Evolutionary conservation across 192 early-diverging fungal genomes (phyloP), one percentile per base, ranked within the genome.

Genomic region (Coemansia sp.): DNA sequence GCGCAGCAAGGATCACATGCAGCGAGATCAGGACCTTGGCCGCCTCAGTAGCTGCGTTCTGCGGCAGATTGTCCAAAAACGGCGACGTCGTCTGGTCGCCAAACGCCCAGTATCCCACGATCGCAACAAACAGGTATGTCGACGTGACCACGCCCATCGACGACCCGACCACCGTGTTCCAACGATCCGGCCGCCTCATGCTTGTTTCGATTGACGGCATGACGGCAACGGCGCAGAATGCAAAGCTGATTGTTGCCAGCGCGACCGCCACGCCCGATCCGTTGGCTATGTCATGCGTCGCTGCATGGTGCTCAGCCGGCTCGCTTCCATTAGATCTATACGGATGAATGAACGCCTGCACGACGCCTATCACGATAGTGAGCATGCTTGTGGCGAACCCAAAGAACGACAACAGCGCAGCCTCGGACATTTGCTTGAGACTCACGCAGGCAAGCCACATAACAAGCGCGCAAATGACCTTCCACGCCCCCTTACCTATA

Each of bases 1-100:
- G 93, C 17, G 90, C 88, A 15, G 93, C 90, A n/a, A 93, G 78
- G 43, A 95, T 83, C n/a, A 95, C 90, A 71, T 95, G 91, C 51
- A 89, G 76, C 7, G 90, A 91, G 60, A 95, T 93, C 18, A 95
- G 82, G 37, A 90, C 71, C 32, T 89, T 85, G 43, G 88, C 87
- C n/a, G 90, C 80, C n/a, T 73, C 88, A 18, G 86, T 77, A 18
- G 79, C 78, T 20, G 68, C 70, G 69, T 87, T 87, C 33, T 85
- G 53, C 35, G 93, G 91, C 28, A 94, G 71, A 72, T 85, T 91
- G 35, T 72, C 66, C 17, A 90, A 85, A 59, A 94, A 89, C 14
- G 93, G 93, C 1, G 86, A 88, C 45, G 69, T 5, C 22, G 86
- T 83, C 33, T 68, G 64, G 65, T 88, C 64, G 66, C 93, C 93